Evolutionary conservation across 176 grass and related monocot genomes (phyloP).

Genomic region (Aegilops speltoides): DNA sequence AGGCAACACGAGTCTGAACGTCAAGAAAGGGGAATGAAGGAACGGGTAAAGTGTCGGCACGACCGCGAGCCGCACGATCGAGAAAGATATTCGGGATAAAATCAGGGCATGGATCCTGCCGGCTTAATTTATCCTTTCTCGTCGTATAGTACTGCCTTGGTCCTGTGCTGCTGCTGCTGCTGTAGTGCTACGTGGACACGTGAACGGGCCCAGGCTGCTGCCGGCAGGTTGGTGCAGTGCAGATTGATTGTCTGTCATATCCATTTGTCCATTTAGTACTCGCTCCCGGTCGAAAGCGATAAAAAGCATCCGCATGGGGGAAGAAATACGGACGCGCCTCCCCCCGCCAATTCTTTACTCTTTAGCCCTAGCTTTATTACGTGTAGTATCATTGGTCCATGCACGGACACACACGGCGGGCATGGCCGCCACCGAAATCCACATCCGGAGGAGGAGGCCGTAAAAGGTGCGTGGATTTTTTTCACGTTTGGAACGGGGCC

Average conservation of each 20-base stretch:
- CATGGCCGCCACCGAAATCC: background rate
- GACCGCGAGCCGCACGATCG: background rate
- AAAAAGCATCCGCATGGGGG: too few species aligned
- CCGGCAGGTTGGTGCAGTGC: background rate
- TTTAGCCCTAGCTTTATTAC: background rate
- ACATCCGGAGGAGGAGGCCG: background rate
- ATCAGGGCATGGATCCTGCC: background rate
- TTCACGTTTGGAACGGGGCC: background rate
- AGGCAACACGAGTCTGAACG: background rate
- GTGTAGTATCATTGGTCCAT: background rate
- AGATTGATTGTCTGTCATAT: background rate
- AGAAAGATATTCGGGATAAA: background rate
- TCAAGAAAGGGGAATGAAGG: background rate
- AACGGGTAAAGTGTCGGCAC: background rate
- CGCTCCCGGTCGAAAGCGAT: background rate
- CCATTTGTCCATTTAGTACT: background rate
- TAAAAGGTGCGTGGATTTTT: constrained; percentile 5
- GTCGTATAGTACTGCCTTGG: background rate
- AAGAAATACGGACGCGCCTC: background rate
- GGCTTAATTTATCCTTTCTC: background rate
- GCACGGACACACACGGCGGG: too few species aligned
- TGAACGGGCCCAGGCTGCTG: background rate
- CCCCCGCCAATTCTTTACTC: background rate
- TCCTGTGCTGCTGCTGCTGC: background rate
- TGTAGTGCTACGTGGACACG: background rate